A percentile compares a stretch with the other conserved stretches of the same genome.
Evolutionary conservation across 352 stramenopile genomes (phyloP).

Genomic region (Phytophthora hibernalis): DNA sequence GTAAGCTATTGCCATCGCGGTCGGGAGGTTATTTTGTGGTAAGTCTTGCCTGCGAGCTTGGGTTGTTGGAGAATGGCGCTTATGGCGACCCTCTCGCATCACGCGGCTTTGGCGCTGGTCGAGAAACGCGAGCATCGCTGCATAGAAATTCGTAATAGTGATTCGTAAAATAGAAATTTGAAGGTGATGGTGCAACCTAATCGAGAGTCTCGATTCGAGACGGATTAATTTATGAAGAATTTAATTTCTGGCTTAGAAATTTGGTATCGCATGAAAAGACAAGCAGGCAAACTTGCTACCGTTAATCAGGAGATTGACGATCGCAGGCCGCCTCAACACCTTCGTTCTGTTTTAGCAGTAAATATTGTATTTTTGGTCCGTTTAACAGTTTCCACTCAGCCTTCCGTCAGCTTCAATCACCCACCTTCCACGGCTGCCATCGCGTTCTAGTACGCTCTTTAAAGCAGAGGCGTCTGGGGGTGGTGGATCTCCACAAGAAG

Average conservation of each 20-base stretch:
- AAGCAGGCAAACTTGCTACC: too few species aligned
- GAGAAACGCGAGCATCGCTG: conserved; percentile 1
- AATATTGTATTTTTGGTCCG: conserved; percentile 14
- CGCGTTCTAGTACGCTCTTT: conserved; percentile 14
- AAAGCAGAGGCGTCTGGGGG: conserved; percentile 23
- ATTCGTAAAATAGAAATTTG: too few species aligned
- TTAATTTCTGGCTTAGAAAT: too few species aligned
- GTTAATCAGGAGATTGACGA: too few species aligned
- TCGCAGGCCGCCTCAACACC: too few species aligned
- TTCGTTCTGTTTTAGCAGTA: not conserved
- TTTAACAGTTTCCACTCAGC: conserved; percentile 9
- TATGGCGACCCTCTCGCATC: not conserved
- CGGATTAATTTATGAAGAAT: too few species aligned
- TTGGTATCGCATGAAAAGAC: too few species aligned
- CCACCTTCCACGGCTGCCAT: not conserved
- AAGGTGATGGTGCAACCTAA: too few species aligned
- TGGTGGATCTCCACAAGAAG: conserved; percentile 51
- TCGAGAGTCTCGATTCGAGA: too few species aligned
- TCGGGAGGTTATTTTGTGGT: not conserved
- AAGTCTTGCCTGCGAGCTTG: conserved; percentile 11
- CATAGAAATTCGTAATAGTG: too few species aligned
- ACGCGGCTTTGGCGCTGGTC: not conserved
- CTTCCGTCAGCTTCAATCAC: not conserved
- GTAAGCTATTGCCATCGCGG: not conserved
- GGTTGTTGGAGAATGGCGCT: conserved; percentile 12